A percentile compares a stretch with the other conserved stretches of the same genome.
Evolutionary conservation across 2,329 filamentous ascomycete genomes (phyloP).

Genomic region (Tolypocladium cylindrosporum): DNA sequence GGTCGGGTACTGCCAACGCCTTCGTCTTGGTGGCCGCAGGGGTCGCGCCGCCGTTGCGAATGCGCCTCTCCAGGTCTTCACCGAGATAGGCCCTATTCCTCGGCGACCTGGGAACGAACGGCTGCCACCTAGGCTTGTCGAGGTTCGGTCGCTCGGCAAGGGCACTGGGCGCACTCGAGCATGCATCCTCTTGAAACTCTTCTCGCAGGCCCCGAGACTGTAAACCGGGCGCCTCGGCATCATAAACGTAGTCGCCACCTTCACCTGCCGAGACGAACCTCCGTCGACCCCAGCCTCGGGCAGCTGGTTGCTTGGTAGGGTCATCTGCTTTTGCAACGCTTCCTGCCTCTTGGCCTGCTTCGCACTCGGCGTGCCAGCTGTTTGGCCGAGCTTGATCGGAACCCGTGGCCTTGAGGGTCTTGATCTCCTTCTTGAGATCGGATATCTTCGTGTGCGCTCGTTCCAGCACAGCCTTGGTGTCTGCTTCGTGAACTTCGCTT

Average conservation of each 20-base stretch:
- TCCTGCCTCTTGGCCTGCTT: slow-evolving; percentile 4
- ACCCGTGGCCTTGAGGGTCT: slow-evolving; percentile 26
- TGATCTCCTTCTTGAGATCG: slow-evolving; percentile 43
- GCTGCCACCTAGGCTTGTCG: slow-evolving; percentile 28
- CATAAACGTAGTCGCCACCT: background rate
- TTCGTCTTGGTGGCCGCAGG: slow-evolving; percentile 12
- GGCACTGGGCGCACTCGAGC: slow-evolving; percentile 6
- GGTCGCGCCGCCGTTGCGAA: slow-evolving; percentile 17
- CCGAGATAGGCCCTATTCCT: slow-evolving; percentile 26
- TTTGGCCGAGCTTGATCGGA: slow-evolving; percentile 13
- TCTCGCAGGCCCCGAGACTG: slow-evolving; percentile 20
- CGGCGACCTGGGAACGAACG: slow-evolving; percentile 30
- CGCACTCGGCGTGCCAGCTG: slow-evolving; percentile 18
- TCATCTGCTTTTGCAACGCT: slow-evolving; percentile 1
- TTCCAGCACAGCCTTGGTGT: slow-evolving; percentile 44
- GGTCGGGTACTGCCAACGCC: slow-evolving; percentile 13
- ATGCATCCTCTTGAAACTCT: slow-evolving; percentile 22
- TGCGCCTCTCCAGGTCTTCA: slow-evolving; percentile 19
- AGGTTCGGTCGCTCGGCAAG: slow-evolving; percentile 15
- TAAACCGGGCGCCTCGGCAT: slow-evolving; percentile 5
- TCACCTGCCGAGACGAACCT: background rate
- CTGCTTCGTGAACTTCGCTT: slow-evolving; percentile 41
- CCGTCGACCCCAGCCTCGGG: background rate
- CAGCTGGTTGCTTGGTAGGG: background rate
- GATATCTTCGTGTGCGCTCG: slow-evolving; percentile 48